Conservation (phyloP, 768 basidiomycete genomes). For the Leccinum obscurum region DNA sequence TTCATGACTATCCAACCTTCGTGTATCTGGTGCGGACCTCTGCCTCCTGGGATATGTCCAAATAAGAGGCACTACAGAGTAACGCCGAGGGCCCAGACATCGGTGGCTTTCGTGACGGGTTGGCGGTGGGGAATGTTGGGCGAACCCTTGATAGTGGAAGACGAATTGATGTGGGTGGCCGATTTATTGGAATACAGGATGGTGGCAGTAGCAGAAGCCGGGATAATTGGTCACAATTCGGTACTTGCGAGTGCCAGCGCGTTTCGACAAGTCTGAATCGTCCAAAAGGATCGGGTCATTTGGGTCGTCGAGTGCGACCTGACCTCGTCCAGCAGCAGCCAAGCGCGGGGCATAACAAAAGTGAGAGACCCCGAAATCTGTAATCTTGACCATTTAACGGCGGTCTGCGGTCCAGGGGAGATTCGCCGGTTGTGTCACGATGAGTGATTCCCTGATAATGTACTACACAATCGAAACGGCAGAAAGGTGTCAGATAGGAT, state of each 20-base stretch:
- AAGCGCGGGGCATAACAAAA: constrained; percentile 88
- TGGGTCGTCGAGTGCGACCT: constrained; percentile 41
- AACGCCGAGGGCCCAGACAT: constrained; percentile 97
- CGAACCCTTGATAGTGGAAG: constrained; percentile 29
- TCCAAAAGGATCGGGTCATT: constrained; percentile 71
- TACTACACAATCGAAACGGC: constrained; percentile 48
- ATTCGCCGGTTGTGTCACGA: constrained; percentile 98
- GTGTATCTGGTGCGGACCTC: constrained; percentile 43
- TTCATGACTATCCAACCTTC: constrained; percentile 66
- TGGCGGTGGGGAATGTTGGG: constrained; percentile 34
- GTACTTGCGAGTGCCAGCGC: constrained; percentile 82
- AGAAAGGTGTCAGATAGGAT: constrained; percentile 5
- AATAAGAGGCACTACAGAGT: constrained; percentile 95
- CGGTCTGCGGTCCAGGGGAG: constrained; percentile 88
- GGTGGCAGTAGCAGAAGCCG: constrained; percentile 31
- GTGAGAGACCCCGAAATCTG: constrained; percentile 97
- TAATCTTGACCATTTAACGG: constrained; percentile 84
- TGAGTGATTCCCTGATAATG: constrained; percentile 98
- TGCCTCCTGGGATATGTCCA: constrained; percentile 77
- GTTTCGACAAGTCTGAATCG: constrained; percentile 84
- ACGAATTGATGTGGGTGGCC: constrained; percentile 31
- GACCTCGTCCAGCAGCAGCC: constrained; percentile 54
- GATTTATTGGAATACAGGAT: constrained; percentile 33
- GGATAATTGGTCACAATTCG: constrained; percentile 33
- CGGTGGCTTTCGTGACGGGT: constrained; percentile 88